Conservation (phyloP, 2,329 filamentous ascomycete genomes). For the Alternaria brassicae region DNA sequence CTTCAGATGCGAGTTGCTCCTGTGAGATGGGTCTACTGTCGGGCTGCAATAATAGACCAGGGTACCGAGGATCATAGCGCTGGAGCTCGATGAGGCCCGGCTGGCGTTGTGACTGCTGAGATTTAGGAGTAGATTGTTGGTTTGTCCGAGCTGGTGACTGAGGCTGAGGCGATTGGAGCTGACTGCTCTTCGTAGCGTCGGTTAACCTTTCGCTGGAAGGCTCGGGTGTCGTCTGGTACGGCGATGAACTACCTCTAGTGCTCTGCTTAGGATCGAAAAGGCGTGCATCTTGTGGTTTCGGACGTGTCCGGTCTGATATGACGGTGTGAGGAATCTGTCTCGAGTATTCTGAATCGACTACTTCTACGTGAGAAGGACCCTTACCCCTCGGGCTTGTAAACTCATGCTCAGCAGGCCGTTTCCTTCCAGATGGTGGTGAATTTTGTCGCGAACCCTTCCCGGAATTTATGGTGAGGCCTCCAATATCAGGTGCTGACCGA, state of each 20-base stretch:
- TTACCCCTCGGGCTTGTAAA: constrained; percentile 36
- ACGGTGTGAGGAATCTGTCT: constrained; percentile 29
- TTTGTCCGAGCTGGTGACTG: constrained; percentile 20
- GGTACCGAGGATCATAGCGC: constrained; percentile 42
- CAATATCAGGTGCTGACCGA: constrained; percentile 41
- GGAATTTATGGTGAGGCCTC: constrained; percentile 35
- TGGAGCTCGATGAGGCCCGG: constrained; percentile 46
- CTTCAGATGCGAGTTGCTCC: constrained; percentile 79
- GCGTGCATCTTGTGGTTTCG: constrained; percentile 29
- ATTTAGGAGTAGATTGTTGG: constrained; percentile 21
- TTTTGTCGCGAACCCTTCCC: constrained; percentile 27
- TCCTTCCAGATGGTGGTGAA: constrained; percentile 35
- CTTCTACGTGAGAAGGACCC: constrained; percentile 27
- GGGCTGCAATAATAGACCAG: constrained; percentile 61
- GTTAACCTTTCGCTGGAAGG: constrained; percentile 33
- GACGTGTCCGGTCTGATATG: constrained; percentile 21
- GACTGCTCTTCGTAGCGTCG: constrained; percentile 28
- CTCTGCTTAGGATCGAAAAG: constrained; percentile 31
- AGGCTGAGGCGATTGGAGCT: constrained; percentile 23
- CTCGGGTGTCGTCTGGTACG: constrained; percentile 33
- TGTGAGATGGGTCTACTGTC: constrained; percentile 74
- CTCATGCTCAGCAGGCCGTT: constrained; percentile 41
- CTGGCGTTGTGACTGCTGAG: constrained; percentile 28
- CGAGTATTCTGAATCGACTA: constrained; percentile 37
- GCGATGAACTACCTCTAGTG: constrained; percentile 19